Conservation (phyloP, 768 basidiomycete genomes). For the Rhizopogon rudus region DNA sequence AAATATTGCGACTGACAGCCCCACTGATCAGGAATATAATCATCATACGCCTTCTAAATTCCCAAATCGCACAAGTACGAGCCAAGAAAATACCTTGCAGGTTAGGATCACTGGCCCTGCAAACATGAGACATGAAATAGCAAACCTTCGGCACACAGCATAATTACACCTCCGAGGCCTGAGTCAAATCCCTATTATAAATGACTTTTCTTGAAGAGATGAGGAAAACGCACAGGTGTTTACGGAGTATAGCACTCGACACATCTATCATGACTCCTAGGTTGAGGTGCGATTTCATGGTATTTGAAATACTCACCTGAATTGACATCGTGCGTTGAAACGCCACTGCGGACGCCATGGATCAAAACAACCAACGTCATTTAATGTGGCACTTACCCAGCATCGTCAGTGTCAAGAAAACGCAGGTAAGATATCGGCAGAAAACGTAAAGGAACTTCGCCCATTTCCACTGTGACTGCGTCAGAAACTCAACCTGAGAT, state of each 20-base stretch:
- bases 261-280: not conserved
- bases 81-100: not conserved
- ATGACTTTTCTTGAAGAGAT: not conserved
- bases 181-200: not conserved
- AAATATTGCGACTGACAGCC: not conserved
- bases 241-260: not conserved
- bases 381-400: not conserved
- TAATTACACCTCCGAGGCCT: not conserved
- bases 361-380: not conserved
- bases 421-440: constrained; percentile 2
- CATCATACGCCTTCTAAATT: not conserved
- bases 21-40: not conserved
- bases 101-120: too few relatives aligned
- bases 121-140: not conserved
- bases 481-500: not conserved
- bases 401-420: not conserved
- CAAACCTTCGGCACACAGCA: constrained; percentile 1
- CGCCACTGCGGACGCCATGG: not conserved
- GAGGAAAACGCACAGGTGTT: not conserved
- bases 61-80: not conserved
- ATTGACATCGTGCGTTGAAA: not conserved
- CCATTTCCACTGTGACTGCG: not conserved
- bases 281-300: not conserved
- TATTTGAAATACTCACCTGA: not conserved
- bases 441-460: constrained; percentile 7